Percentiles rank a stretch among this genome's conserved stretches.
These are phyloP conservation scores for Xylariaceae sp. DNA, from an alignment of 2,329 filamentous ascomycete species.

Conservation along the genomic window DNA sequence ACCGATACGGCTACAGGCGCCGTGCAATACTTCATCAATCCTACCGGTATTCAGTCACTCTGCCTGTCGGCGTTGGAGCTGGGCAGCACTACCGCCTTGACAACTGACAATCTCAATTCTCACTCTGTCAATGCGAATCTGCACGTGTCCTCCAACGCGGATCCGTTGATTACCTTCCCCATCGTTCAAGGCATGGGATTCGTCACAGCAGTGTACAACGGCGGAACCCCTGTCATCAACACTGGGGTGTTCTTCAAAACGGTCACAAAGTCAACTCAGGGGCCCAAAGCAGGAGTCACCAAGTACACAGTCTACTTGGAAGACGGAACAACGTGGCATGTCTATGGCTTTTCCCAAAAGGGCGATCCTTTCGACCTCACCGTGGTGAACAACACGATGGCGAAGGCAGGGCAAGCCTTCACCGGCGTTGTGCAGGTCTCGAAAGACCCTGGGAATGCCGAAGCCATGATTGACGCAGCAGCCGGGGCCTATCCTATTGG, in stretches of 20 bases:
- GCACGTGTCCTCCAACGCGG: slow-evolving; percentile 40
- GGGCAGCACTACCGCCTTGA: slow-evolving; percentile 48
- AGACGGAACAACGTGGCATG: slow-evolving; percentile 67
- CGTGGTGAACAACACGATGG: slow-evolving; percentile 56
- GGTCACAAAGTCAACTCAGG: slow-evolving; percentile 49
- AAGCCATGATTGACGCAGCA: slow-evolving; percentile 65
- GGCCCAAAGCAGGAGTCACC: slow-evolving; percentile 55
- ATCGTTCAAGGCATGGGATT: slow-evolving; percentile 86
- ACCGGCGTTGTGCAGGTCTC: slow-evolving; percentile 75
- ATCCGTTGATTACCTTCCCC: slow-evolving; percentile 65
- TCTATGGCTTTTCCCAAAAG: slow-evolving; percentile 62
- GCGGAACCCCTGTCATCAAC: slow-evolving; percentile 64
- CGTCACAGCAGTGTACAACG: slow-evolving; percentile 68
- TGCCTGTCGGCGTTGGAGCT: slow-evolving; percentile 74
- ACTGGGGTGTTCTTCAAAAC: slow-evolving; percentile 66
- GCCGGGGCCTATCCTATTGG: slow-evolving; percentile 66
- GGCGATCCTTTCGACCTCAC: slow-evolving; percentile 59
- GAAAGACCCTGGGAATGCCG: slow-evolving; percentile 61
- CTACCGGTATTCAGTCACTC: slow-evolving; percentile 73
- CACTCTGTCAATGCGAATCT: slow-evolving; percentile 64
- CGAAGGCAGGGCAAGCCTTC: slow-evolving; percentile 61
- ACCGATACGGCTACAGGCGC: slow-evolving; percentile 48
- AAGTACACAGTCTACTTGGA: slow-evolving; percentile 72
- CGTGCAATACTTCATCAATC: slow-evolving; percentile 68
- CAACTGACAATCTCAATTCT: slow-evolving; percentile 45